phyloP scores from a whole-genome alignment of 2,329 filamentous ascomycete genomes.

The Coleophoma cylindrospora region DNA sequence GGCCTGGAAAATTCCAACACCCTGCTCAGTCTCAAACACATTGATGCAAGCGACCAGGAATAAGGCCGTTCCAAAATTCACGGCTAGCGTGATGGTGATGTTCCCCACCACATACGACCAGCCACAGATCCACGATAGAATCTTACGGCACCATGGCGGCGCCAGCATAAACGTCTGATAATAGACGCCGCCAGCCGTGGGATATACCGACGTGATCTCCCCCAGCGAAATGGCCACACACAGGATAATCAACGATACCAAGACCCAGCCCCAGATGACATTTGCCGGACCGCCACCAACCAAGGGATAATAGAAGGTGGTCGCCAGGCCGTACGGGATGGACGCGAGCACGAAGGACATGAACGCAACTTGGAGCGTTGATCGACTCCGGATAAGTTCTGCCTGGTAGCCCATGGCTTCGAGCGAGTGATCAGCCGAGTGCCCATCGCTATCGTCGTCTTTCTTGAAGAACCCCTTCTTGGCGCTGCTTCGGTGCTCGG shows the following conservation, averaged over 20 bases:
- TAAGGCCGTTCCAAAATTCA: conserved; percentile 59
- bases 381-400: conserved; percentile 59
- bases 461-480: too few relatives aligned
- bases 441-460: neutral
- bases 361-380: conserved; percentile 65
- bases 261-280: conserved; percentile 70
- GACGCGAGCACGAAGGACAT: conserved; percentile 74
- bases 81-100: conserved; percentile 70
- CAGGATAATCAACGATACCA: conserved; percentile 63
- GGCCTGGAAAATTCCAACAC: conserved; percentile 39
- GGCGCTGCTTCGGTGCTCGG: too few relatives aligned
- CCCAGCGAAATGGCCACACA: conserved; percentile 66
- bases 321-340: conserved; percentile 69
- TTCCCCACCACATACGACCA: conserved; percentile 74
- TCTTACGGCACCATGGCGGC: conserved; percentile 49
- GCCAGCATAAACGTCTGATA: conserved; percentile 74
- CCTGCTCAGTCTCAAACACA: conserved; percentile 42
- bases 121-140: conserved; percentile 65
- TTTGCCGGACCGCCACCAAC: conserved; percentile 61
- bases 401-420: conserved; percentile 62
- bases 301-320: conserved; percentile 64
- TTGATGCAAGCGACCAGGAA: conserved; percentile 51
- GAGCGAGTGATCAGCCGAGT: conserved; percentile 55
- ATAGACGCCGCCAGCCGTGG: conserved; percentile 70
- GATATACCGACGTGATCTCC: conserved; percentile 71